Conservation (phyloP, 2,329 filamentous ascomycete genomes). For the Arthroderma sp. region DNA sequence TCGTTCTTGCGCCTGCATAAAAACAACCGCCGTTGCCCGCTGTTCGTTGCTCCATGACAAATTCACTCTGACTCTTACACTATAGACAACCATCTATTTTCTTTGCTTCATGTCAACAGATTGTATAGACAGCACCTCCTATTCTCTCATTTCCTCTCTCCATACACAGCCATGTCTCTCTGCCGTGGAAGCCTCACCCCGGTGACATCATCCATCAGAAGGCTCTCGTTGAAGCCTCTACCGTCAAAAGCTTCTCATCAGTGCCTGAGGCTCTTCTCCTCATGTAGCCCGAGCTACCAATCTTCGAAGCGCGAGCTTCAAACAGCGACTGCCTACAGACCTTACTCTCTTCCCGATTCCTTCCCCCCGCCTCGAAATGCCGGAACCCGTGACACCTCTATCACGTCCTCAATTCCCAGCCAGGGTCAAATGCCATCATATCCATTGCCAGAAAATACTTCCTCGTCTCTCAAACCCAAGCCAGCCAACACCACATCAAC, state of each 20-base stretch:
- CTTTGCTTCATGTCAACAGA: neutral
- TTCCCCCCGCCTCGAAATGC: slow-evolving; percentile 46
- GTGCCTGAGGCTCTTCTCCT: slow-evolving; percentile 37
- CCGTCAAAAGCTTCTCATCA: slow-evolving; percentile 15
- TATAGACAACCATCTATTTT: neutral
- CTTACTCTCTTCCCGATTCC: slow-evolving; percentile 43
- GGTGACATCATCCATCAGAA: slow-evolving; percentile 36
- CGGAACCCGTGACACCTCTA: slow-evolving; percentile 48
- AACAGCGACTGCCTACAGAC: slow-evolving; percentile 52
- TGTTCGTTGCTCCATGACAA: too few species aligned
- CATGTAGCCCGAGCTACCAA: slow-evolving; percentile 27
- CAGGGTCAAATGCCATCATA: slow-evolving; percentile 36
- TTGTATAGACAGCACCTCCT: neutral
- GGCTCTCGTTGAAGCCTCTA: slow-evolving; percentile 27
- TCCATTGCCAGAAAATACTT: slow-evolving; percentile 13
- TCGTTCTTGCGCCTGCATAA: neutral
- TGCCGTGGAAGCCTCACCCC: slow-evolving; percentile 23
- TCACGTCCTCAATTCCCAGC: slow-evolving; percentile 39
- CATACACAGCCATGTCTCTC: slow-evolving; percentile 25
- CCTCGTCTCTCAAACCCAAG: neutral
- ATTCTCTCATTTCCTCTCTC: neutral
- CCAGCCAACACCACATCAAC: slow-evolving; percentile 21
- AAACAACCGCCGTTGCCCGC: too few species aligned
- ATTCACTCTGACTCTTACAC: neutral
- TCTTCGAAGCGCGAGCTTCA: slow-evolving; percentile 50